These are phyloP conservation scores for Rutstroemia sp. DNA, from an alignment of 2,329 filamentous ascomycete genomes.

Conservation along the genomic window DNA sequence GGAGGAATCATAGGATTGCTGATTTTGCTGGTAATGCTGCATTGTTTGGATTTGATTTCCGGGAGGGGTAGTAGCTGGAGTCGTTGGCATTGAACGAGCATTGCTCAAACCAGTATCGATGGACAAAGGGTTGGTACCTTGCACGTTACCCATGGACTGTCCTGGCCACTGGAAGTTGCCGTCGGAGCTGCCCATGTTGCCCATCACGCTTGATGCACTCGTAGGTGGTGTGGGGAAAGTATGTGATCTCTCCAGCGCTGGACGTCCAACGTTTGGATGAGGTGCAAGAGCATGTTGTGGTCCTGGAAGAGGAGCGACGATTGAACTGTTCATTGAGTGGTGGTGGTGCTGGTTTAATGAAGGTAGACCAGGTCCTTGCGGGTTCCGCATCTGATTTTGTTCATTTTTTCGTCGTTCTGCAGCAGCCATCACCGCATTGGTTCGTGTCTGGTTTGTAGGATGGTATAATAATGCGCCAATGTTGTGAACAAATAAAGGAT, in stretches of 20 bases:
- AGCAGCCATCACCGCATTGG: constrained; percentile 81
- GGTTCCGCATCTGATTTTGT: constrained; percentile 51
- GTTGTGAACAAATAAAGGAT: constrained; percentile 95
- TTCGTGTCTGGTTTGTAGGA: constrained; percentile 76
- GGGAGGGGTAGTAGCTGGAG: constrained; percentile 85
- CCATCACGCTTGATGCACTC: constrained; percentile 80
- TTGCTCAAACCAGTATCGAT: constrained; percentile 76
- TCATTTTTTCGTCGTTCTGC: constrained; percentile 71
- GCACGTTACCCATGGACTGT: constrained; percentile 52
- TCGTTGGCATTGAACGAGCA: constrained; percentile 78
- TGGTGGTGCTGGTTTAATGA: constrained; percentile 63
- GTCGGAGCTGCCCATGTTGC: constrained; percentile 63
- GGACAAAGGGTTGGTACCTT: constrained; percentile 63
- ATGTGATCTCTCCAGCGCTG: constrained; percentile 74
- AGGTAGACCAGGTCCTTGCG: constrained; percentile 51
- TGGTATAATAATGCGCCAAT: constrained; percentile 92
- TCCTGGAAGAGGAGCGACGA: constrained; percentile 42
- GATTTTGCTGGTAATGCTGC: constrained; percentile 63
- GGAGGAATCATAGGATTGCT: constrained; percentile 66
- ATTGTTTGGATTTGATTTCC: constrained; percentile 70
- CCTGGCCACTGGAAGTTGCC: constrained; percentile 72
- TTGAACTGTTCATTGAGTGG: constrained; percentile 54
- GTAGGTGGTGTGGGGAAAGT: constrained; percentile 92
- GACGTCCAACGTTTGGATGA: constrained; percentile 66
- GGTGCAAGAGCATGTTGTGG: constrained; percentile 48